Evolutionary conservation across 345 rosid species (phyloP), one percentile per base, ranked within the genome.

Genomic region (Hibiscus mutabilis): DNA sequence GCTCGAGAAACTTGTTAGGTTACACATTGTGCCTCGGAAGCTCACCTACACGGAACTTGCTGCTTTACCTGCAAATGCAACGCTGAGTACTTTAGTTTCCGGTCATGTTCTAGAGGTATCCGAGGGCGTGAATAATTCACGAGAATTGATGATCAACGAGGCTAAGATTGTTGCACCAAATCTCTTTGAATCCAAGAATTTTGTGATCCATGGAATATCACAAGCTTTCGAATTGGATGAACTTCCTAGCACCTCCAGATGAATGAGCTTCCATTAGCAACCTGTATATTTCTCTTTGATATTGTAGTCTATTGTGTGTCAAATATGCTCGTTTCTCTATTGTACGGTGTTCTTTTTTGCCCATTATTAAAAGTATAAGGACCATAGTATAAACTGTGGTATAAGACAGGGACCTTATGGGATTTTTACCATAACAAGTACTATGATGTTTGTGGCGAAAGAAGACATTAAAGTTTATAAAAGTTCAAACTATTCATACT

Each of bases 171-270:
- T 79, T 21, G 76, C 73, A 37, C 93, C 91, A 1, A 89, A 90
- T 22, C 82, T 87, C 53, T 81, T 82, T 73, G 72, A 66, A 42
- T 91, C 89, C 31, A 19, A 74, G 3, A 80, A 49, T 56, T 85
- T 86, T 72, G 77, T 86, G 31, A 76, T 90, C 73, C 96, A 92
- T 72, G 91, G 81, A 52, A 85, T 88, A 71, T 75, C 93, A 24
- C 79, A 73, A 46, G 77, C 84, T 78, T 79, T 86, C 31, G 66
- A 80, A 59, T 60, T 80, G 27, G 75, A 42, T 27, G 77, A 61
- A 63, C 62, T 72, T 59, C 80, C 74, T 72, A 68, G 46, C n/a
- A 22, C 37, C 27, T 44, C 66, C 21, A 71, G 58, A 59, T 59
- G 58, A 58, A 25, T 22, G 64, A 37, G 44, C 21, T 5, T 40